A percentile compares a stretch with the other conserved stretches of the same genome.
Evolutionary conservation across 331 rosid species (phyloP).

Genomic region (Acacia pycnantha): DNA sequence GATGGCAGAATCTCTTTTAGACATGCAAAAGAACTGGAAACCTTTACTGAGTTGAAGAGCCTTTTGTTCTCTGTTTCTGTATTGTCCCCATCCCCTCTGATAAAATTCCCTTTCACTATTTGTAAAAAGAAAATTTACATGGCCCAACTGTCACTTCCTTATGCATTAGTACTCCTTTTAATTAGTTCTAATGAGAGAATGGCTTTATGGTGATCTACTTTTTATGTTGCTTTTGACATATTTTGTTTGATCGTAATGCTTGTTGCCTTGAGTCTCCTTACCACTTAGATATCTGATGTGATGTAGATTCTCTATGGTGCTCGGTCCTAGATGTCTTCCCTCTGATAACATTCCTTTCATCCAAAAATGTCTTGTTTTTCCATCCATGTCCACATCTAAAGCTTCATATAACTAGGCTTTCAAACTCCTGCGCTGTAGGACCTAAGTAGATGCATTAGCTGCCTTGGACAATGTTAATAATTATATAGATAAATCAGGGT

Average conservation of each 20-base stretch:
- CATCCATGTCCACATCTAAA: too few species aligned
- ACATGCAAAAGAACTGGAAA: too few species aligned
- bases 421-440: background rate
- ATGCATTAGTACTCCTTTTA: background rate
- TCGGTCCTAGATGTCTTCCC: background rate
- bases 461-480: background rate
- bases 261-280: background rate
- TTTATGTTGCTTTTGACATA: background rate
- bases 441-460: background rate
- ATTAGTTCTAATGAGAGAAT: background rate
- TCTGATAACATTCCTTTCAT: background rate
- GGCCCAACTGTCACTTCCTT: background rate
- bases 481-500: background rate
- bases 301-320: background rate
- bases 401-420: background rate
- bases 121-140: background rate
- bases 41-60: too few species aligned
- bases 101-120: background rate
- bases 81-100: background rate
- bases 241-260: background rate
- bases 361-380: too few species aligned
- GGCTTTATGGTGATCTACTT: background rate
- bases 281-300: background rate
- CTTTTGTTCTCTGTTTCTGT: background rate
- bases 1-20: too few species aligned